These are phyloP conservation scores for Stygiomarasmius scandens DNA, from an alignment of 1,284 basidiomycete species.

Conservation along the genomic window DNA sequence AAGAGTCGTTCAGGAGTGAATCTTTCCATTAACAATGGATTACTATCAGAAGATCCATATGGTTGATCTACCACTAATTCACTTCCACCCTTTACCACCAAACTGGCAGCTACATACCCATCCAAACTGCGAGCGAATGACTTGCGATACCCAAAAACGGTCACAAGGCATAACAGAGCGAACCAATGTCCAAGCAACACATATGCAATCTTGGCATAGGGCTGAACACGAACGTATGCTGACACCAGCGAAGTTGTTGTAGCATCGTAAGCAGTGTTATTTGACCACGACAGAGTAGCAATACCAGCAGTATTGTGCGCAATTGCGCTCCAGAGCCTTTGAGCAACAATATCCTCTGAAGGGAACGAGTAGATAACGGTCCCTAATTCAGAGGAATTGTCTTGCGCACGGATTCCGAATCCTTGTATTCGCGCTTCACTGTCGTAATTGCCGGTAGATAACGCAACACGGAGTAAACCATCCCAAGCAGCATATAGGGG, in stretches of 20 bases:
- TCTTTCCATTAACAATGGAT: neutral
- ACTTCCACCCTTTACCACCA: neutral
- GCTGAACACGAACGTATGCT: neutral
- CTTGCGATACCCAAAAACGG: neutral
- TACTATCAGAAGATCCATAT: neutral
- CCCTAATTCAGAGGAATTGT: neutral
- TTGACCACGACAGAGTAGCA: neutral
- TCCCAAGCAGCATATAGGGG: neutral
- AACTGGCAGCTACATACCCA: neutral
- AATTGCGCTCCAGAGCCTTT: neutral
- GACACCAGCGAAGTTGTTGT: neutral
- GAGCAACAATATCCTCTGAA: neutral
- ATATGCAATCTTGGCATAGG: neutral
- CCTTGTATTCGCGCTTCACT: neutral
- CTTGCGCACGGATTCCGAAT: neutral
- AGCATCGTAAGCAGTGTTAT: neutral
- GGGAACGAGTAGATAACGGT: neutral
- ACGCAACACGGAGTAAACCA: neutral
- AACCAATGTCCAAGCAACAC: neutral
- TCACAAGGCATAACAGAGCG: neutral
- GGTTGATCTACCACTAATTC: neutral
- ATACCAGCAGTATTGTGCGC: neutral
- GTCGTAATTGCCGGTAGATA: neutral
- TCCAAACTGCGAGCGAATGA: neutral
- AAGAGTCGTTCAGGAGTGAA: neutral